A percentile compares a stretch with the other conserved stretches of the same genome.
These are phyloP conservation scores for Cladorrhinum samala DNA, from an alignment of 495 filamentous ascomycete species.

Conservation along the genomic window DNA sequence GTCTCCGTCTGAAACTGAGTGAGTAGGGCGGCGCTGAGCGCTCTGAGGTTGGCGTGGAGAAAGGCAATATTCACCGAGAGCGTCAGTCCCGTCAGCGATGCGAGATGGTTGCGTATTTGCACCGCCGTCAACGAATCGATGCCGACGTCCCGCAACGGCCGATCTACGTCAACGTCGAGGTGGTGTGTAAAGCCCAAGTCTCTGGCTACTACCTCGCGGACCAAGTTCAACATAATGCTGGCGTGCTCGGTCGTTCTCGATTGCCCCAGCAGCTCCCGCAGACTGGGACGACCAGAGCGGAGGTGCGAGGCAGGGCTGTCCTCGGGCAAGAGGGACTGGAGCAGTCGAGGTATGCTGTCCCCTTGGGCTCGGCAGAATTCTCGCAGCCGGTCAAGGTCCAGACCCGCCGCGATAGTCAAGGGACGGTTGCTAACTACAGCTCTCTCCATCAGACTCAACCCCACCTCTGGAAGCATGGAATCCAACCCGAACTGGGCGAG, in stretches of 20 bases:
- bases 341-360: conserved; percentile 12
- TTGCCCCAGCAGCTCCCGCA: conserved; percentile 13
- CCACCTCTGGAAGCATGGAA: conserved; percentile 9
- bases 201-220: conserved; percentile 23
- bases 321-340: conserved; percentile 11
- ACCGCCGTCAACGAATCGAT: conserved; percentile 30
- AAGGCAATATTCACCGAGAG: conserved; percentile 19
- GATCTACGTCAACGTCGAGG: conserved; percentile 18
- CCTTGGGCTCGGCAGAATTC: conserved; percentile 19
- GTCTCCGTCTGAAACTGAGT: conserved; percentile 9
- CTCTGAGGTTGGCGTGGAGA: conserved; percentile 17
- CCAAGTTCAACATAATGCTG: conserved; percentile 20
- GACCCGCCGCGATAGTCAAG: conserved; percentile 17
- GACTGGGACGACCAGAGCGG: no score
- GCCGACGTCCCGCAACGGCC: conserved; percentile 22
- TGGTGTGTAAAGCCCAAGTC: conserved; percentile 15
- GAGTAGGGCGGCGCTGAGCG: conserved; percentile 20
- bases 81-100: conserved; percentile 18
- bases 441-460: conserved; percentile 12
- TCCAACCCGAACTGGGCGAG: conserved; percentile 16
- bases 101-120: conserved; percentile 24
- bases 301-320: background rate
- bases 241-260: conserved; percentile 16
- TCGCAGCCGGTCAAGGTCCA: conserved; percentile 21
- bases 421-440: conserved; percentile 11